phyloP scores from a whole-genome alignment of 1,284 basidiomycete species.

The Golubevia sp. region DNA sequence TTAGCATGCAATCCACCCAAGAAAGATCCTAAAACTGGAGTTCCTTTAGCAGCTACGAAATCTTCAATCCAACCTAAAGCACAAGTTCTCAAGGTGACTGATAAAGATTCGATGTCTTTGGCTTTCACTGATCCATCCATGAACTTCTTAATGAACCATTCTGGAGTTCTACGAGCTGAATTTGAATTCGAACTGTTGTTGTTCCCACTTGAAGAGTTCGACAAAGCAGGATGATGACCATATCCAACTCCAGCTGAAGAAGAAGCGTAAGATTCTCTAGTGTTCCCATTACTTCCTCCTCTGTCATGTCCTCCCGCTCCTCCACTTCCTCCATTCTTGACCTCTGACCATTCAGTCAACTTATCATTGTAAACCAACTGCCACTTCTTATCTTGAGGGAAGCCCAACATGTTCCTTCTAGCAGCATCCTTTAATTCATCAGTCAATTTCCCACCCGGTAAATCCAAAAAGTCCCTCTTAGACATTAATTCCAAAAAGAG shows the following conservation, averaged over 20 bases:
- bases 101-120: conserved; percentile 77
- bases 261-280: too few species aligned
- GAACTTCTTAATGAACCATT: conserved; percentile 82
- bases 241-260: conserved; percentile 7
- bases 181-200: conserved; percentile 19
- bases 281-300: neutral
- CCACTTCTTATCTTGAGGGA: conserved; percentile 81
- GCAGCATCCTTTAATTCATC: conserved; percentile 43
- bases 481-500: conserved; percentile 60
- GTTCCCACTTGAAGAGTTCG: conserved; percentile 55
- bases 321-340: conserved; percentile 24
- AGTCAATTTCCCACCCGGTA: conserved; percentile 42
- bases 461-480: conserved; percentile 51
- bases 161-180: conserved; percentile 55
- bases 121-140: conserved; percentile 81
- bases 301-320: conserved; percentile 3
- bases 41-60: conserved; percentile 71
- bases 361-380: conserved; percentile 83
- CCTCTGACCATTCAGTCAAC: conserved; percentile 74
- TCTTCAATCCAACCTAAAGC: conserved; percentile 60
- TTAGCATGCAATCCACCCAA: conserved; percentile 49
- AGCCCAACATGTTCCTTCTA: conserved; percentile 49
- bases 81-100: conserved; percentile 74
- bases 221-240: conserved; percentile 27
- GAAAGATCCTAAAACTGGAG: conserved; percentile 79